These are phyloP conservation scores for Nepenthes mirabilis DNA, from an alignment of 148 eudicot species.

Conservation along the genomic window DNA sequence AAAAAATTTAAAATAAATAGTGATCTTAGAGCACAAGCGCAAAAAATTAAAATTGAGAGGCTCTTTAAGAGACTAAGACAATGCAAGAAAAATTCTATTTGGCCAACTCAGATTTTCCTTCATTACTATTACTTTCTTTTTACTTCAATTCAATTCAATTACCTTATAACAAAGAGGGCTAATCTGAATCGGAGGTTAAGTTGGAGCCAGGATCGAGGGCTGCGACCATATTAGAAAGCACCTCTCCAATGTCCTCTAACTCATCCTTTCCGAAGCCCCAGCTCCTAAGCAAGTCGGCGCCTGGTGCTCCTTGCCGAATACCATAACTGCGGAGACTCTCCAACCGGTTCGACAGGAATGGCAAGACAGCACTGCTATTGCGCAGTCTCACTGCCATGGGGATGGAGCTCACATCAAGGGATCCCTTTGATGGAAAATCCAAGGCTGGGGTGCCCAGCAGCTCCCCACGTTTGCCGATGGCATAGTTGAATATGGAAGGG, in stretches of 20 bases:
- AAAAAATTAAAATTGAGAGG: no score
- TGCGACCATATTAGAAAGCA: conserved; percentile 44
- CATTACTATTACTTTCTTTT: no score
- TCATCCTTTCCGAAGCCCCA: conserved; percentile 92
- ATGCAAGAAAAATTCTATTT: no score
- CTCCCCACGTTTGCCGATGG: conserved; percentile 58
- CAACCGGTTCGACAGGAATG: conserved; percentile 50
- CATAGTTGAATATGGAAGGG: conserved; percentile 58
- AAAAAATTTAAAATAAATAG: no score
- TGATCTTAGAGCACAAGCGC: no score
- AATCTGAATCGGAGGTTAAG: conserved; percentile 79
- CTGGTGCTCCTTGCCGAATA: conserved; percentile 55
- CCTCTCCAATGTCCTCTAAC: conserved; percentile 68
- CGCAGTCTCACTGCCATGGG: conserved; percentile 87
- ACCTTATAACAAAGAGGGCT: not conserved
- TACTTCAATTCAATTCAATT: no score
- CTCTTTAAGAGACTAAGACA: no score
- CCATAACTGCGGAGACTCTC: conserved; percentile 61
- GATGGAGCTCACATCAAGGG: conserved; percentile 70
- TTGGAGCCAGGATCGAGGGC: conserved; percentile 37
- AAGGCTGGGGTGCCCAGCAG: conserved; percentile 26
- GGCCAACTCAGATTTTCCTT: no score
- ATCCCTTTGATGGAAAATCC: conserved; percentile 40
- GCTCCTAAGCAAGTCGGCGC: conserved; percentile 38
- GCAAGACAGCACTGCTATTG: conserved; percentile 65